Conservation (phyloP, 495 filamentous ascomycete species). For the Clohesyomyces aquaticus region DNA sequence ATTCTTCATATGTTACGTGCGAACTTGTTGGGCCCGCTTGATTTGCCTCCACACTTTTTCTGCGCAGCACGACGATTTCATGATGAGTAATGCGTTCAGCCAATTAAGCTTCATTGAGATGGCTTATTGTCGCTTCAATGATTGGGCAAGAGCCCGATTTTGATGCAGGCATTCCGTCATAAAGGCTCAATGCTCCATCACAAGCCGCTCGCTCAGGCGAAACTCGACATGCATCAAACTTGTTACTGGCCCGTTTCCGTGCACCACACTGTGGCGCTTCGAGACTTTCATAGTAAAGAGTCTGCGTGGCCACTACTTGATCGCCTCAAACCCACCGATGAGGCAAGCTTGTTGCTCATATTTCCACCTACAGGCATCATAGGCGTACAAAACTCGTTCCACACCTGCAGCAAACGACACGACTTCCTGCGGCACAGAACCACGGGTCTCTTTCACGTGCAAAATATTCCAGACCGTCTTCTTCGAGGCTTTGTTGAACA, state of each 20-base stretch:
- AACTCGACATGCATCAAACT: slow-evolving; percentile 25
- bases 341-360: no score
- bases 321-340: no score
- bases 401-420: no score
- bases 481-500: not conserved
- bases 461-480: not conserved
- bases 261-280: not conserved
- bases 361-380: no score
- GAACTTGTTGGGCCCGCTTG: no score
- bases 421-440: not conserved
- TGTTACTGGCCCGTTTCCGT: slow-evolving; percentile 11
- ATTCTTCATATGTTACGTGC: no score
- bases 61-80: no score
- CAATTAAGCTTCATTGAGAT: not conserved
- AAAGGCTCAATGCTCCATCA: not conserved
- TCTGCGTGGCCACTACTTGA: not conserved
- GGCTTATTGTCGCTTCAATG: not conserved
- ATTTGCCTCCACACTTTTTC: no score
- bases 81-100: not conserved
- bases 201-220: slow-evolving; percentile 10
- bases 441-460: slow-evolving; percentile 12
- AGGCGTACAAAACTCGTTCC: no score
- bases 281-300: not conserved
- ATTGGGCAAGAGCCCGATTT: not conserved
- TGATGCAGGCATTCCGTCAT: slow-evolving; percentile 24